Evolutionary conservation across 2,329 filamentous ascomycete genomes (phyloP).

Genomic region (Aspergillus piperis): DNA sequence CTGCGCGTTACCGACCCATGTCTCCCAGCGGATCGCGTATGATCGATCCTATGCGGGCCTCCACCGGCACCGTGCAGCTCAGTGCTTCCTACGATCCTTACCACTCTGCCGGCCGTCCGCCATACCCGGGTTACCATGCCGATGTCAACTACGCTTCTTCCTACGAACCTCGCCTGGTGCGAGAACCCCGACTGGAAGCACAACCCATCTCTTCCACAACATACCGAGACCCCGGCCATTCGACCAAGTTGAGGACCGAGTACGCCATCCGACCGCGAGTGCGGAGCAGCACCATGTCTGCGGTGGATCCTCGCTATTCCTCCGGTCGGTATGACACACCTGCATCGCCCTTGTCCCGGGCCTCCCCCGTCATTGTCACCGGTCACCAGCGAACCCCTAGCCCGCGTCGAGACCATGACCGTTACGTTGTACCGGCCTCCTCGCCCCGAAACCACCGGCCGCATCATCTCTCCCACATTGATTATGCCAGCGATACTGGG

Average conservation of each 20-base stretch:
- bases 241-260: conserved; percentile 38
- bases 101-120: conserved; percentile 30
- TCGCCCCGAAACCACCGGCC: conserved; percentile 30
- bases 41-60: conserved; percentile 43
- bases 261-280: conserved; percentile 41
- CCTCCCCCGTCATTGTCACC: conserved; percentile 32
- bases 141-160: conserved; percentile 31
- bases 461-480: conserved; percentile 37
- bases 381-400: conserved; percentile 35
- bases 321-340: conserved; percentile 32
- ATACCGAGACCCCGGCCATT: conserved; percentile 33
- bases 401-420: conserved; percentile 36
- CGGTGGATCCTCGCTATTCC: conserved; percentile 29
- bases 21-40: conserved; percentile 37
- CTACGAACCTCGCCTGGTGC: conserved; percentile 30
- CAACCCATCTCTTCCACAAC: conserved; percentile 36
- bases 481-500: conserved; percentile 41
- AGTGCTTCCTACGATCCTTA: conserved; percentile 39
- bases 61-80: conserved; percentile 43
- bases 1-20: conserved; percentile 35
- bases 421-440: conserved; percentile 35
- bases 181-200: conserved; percentile 33
- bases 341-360: conserved; percentile 22
- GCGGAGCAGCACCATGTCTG: conserved; percentile 38
- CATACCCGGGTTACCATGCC: conserved; percentile 36